Base-by-base conservation (phyloP, 805 yeast genomes). In the Candida golubevii region DNA sequence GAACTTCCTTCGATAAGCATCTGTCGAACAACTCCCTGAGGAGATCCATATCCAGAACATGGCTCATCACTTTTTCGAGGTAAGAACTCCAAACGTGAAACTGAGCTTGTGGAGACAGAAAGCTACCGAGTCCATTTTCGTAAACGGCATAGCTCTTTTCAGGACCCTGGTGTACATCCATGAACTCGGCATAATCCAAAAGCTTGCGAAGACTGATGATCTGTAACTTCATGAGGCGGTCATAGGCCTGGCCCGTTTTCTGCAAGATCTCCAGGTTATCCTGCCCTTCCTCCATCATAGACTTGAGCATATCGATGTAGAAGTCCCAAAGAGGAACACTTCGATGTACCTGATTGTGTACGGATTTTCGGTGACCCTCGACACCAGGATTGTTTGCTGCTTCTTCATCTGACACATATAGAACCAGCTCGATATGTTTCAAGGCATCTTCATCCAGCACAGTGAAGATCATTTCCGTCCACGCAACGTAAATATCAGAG, bases 11-110 rank as follows among this genome's bases (percentile, higher is more conserved):
- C 12, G 40, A 69, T 4, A 86, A 53, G 6, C 88, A 76, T 36
- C 80, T 79, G 38, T 88, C 96, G 64, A 86, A 89, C 12, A 85
- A 56, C 45, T 86, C 95, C 32, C 96, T 67, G 6, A 85, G 63
- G 29, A 68, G 47, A 35, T 65, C 68, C 1, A 34, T 15, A 1
- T 31, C 8, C 31, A 39, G 35, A 3, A 37, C 36, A 15, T 41
- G 40, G 23, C 48, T 54, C 4, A 82, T 50, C 0, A 79, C 74
- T 43, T 77, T 79, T 0, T 74, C 62, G 29, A 89, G 58, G 59
- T 88, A 90, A 8, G 76, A 65, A 42, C 75, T 78, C 90, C 91
- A 88, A 13, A 89, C 69, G 52, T 87, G 87, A 54, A 74, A 81
- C 35, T 54, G 56, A 8, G 71, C 60, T 3, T 77, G 71, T 0